These are phyloP conservation scores for Fusarium caatingaense DNA, from an alignment of 2,329 filamentous ascomycete species.

Conservation along the genomic window DNA sequence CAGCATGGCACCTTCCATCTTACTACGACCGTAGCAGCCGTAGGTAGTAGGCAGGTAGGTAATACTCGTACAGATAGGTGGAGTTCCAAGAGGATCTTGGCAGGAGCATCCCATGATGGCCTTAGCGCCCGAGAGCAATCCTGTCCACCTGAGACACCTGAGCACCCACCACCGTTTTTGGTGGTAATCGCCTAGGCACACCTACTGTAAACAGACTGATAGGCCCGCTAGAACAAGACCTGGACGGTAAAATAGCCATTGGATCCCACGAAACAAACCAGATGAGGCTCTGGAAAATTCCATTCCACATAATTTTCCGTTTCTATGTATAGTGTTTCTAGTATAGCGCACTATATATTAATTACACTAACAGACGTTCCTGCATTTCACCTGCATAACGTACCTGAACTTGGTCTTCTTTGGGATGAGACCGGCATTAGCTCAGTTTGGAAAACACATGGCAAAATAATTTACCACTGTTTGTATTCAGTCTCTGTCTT, in stretches of 20 bases:
- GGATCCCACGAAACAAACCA: conserved; percentile 39
- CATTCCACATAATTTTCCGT: conserved; percentile 1
- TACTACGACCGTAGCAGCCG: not conserved
- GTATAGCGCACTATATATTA: not conserved
- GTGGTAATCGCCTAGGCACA: conserved; percentile 14
- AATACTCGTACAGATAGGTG: not conserved
- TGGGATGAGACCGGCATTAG: conserved; percentile 23
- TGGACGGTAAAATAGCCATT: conserved; percentile 23
- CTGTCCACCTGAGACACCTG: conserved; percentile 39
- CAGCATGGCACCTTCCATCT: not conserved
- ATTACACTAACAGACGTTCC: not conserved
- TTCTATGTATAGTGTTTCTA: conserved; percentile 3
- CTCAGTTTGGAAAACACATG: not conserved
- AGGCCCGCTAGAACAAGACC: conserved; percentile 25
- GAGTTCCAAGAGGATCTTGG: not conserved
- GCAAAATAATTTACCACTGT: not conserved
- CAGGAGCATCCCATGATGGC: not conserved
- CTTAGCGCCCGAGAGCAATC: conserved; percentile 14
- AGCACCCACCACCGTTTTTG: conserved; percentile 30
- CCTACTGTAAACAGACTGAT: not conserved
- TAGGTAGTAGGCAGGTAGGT: not conserved
- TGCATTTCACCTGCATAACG: conserved; percentile 5
- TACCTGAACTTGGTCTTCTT: conserved; percentile 32
- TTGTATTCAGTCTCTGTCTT: not conserved
- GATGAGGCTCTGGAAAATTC: conserved; percentile 16